Evolutionary conservation across 208 protist genomes (phyloP), one percentile per base, ranked within the genome.

Genomic region (Balamuthia mandrillaris): DNA sequence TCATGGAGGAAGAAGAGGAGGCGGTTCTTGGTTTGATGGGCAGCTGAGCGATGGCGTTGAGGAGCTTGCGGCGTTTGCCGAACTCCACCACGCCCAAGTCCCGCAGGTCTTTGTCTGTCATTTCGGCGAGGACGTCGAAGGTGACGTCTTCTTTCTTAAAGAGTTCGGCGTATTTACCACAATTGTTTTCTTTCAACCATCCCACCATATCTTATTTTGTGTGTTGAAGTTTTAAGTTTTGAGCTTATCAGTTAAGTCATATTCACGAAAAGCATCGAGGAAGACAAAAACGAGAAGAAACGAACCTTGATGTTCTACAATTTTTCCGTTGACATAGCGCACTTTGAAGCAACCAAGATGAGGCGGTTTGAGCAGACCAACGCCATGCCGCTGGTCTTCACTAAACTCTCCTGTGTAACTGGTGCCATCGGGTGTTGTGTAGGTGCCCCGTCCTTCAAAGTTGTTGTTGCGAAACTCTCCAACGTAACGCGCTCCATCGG

Each of bases 111-210:
- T 74, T 42, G 7, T 74, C 63, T 18, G 63, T 35, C n/a, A 74
- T 21, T 37, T 70, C 61, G 14, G 45, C 61, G 35, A 44, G 35
- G 35, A 70, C 61, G 61, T 70, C 61, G 31, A 70, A 70, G 35
- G 61, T 70, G n/a, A 70, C 45, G 18, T 70, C 61, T 37, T 70
- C 61, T 24, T 65, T 65, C 33, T 65, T 65, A 31, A 65, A 65
- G 9, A 65, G 58, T 27, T 65, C 58, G n/a, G 58, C 58, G 33
- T 65, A 65, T 24, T 65, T 65, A 10, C 24, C 58, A 31, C 58
- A 65, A 18, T 65, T 31, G 58, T 65, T 65, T 24, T 65, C 58
- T 31, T 65, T 65, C 14, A 65, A 31, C 58, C 58, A 65, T 10
- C 24, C 10, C 24, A 65, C 24, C 24, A 65, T 65, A 24, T 65